phyloP scores from a whole-genome alignment of 257 asterid species.

The Fraxinus excelsior region DNA sequence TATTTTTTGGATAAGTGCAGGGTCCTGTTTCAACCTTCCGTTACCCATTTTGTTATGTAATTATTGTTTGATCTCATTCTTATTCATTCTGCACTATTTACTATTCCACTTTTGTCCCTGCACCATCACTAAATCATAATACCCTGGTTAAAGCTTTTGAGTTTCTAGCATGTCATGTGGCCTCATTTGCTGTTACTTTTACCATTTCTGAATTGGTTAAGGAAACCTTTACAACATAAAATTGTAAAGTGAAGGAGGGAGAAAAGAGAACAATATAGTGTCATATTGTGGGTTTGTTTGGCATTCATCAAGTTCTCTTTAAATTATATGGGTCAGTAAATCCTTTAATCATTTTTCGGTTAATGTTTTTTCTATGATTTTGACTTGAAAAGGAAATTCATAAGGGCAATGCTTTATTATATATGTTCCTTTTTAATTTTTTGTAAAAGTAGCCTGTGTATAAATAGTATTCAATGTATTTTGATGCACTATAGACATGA shows the following conservation, averaged over 20 bases:
- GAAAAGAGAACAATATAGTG: neutral
- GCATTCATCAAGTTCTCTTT: neutral
- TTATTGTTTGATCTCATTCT: neutral
- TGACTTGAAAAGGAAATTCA: neutral
- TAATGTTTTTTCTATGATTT: neutral
- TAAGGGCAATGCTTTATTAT: neutral
- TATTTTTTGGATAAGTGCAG: neutral
- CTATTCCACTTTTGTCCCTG: neutral
- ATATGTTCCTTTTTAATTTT: neutral
- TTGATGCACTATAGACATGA: neutral
- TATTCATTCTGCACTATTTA: neutral
- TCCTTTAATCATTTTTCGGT: neutral
- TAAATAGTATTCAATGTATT: neutral
- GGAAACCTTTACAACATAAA: neutral
- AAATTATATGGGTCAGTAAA: neutral
- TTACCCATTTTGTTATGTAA: neutral
- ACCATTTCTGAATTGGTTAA: neutral
- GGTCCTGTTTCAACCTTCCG: neutral
- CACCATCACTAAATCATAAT: neutral
- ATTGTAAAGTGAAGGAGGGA: constrained; percentile 6
- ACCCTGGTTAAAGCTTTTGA: constrained; percentile 2
- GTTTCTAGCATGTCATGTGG: neutral
- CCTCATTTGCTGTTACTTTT: neutral
- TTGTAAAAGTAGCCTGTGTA: neutral
- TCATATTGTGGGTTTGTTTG: neutral